Base-by-base conservation (phyloP, 768 basidiomycete species). In the Exsudoporus frostii region DNA sequence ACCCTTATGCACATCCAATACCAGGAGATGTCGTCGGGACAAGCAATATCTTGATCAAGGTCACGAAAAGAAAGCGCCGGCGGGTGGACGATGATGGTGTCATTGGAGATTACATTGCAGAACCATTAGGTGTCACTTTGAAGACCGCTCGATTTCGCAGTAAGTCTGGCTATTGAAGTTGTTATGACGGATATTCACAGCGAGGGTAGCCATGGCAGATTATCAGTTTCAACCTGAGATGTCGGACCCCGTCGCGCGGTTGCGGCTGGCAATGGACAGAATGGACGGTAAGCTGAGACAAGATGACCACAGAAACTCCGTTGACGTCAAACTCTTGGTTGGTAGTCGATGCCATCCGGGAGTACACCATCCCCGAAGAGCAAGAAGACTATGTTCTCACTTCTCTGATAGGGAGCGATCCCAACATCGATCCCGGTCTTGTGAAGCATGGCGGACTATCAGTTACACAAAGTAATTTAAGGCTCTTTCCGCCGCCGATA, bases 61-160 rank as follows among this genome's bases (percentile, higher is more conserved):
- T 98, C n/a, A 82, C 83, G 6, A 92, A 83, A 71, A 76, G 87
- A 58, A 87, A 79, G 60, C 76, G 83, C 51, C 85, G 79, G 61
- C 65, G 47, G 40, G 50, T 50, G n/a, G 67, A 58, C 13, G 56
- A 51, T 45, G 58, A 63, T 42, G 59, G 65, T 6, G 45, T 66
- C 6, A 37, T 78, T 17, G 90, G 91, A 13, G 85, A 93, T 63
- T 96, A 88, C 68, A 86, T 79, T 2, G 78, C 83, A 14, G 80
- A 89, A 53, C 79, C 87, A 0, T 69, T 90, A 8, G 96, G 95
- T 0, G 70, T 85, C 13, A 76, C 89, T n/a, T 75, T 83, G 0
- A 92, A 88, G 72, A 91, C 92, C 4, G 88, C 84, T 47, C 79
- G 96, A 48, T 98, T 98, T 73, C 81, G 95, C 72, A 87, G 96